Evolutionary conservation across 2,329 filamentous ascomycete species (phyloP), one percentile per base, ranked within the genome.

Genomic region (Penicillium italicum): DNA sequence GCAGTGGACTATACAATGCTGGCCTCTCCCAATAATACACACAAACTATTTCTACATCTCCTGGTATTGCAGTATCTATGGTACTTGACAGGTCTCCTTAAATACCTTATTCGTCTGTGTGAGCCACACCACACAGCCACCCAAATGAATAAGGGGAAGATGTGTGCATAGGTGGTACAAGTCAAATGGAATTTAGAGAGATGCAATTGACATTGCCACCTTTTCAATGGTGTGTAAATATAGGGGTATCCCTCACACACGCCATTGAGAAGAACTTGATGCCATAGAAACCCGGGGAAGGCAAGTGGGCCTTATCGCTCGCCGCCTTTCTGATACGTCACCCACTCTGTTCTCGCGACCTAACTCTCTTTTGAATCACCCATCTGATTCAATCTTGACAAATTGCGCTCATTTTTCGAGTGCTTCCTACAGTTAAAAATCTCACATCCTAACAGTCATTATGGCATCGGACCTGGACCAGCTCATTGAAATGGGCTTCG

Each of bases 401-500:
- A 20, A 18, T 26, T 14, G 4, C 18, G 3, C n/a, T 37, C 16
- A 30, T 45, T 22, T 30, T 44, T 3, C 2, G 5, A 33, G n/a
- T 10, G n/a, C 8, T 12, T 41, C n/a, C 14, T 11, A 18, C 11
- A 1, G 3, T 16, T 7, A 11, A 5, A 26, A 14, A 8, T 16
- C 34, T 28, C 5, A 41, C 28, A 1, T 3, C 4, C 3, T 5
- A 51, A 10, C 49, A 42, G 40, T n/a, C 38, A 67, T 14, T 46
- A 74, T 74, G 71, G 64, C 78, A 6, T 78, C 80, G 55, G 84
- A 87, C 68, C 75, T 86, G 36, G 80, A 85, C 42, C 78, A 81
- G 70, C 82, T 87, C 65, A 72, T 84, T 65, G 83, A 84, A 57
- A 87, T 87, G 84, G 85, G 85, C 74, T 99, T 99, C 69, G 90